Evolutionary conservation across 2,329 filamentous ascomycete genomes (phyloP).

Genomic region (Aspergillus jensenii): DNA sequence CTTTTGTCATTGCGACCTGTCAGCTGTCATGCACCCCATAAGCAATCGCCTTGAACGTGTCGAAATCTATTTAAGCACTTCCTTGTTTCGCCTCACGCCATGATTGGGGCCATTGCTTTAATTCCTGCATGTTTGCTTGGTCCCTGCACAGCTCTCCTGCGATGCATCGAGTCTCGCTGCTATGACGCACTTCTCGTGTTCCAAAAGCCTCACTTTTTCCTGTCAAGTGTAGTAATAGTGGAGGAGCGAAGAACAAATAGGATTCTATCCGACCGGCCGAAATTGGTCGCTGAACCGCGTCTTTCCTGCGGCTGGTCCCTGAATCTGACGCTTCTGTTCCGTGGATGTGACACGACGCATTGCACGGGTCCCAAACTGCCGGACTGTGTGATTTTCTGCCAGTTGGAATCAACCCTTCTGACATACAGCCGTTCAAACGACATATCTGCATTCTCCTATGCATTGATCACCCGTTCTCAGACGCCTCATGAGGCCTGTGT

Average conservation of each 20-base stretch:
- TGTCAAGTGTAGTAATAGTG: slow-evolving; percentile 13
- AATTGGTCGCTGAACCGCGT: background rate
- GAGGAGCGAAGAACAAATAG: slow-evolving; percentile 18
- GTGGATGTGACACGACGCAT: slow-evolving; percentile 20
- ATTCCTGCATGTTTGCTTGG: slow-evolving; percentile 4
- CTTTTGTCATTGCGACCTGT: slow-evolving; percentile 9
- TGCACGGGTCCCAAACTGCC: slow-evolving; percentile 15
- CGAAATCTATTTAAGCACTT: background rate
- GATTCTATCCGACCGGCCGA: slow-evolving; percentile 18
- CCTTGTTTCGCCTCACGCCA: background rate
- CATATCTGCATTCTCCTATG: slow-evolving; percentile 16
- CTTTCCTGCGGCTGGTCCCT: slow-evolving; percentile 11
- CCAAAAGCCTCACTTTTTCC: slow-evolving; percentile 21
- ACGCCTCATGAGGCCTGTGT: slow-evolving; percentile 14
- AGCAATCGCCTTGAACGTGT: slow-evolving; percentile 1
- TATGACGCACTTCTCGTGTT: slow-evolving; percentile 1
- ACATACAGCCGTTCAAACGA: slow-evolving; percentile 22
- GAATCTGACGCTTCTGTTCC: slow-evolving; percentile 12
- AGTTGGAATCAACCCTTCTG: slow-evolving; percentile 14
- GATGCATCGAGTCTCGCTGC: slow-evolving; percentile 2
- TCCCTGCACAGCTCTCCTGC: background rate
- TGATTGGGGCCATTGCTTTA: background rate
- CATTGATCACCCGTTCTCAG: slow-evolving; percentile 24
- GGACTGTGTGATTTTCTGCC: slow-evolving; percentile 17
- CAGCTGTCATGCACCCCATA: slow-evolving; percentile 18